These are phyloP conservation scores for Diaporthe vexans DNA, from an alignment of 2,329 filamentous ascomycete species.

Conservation along the genomic window DNA sequence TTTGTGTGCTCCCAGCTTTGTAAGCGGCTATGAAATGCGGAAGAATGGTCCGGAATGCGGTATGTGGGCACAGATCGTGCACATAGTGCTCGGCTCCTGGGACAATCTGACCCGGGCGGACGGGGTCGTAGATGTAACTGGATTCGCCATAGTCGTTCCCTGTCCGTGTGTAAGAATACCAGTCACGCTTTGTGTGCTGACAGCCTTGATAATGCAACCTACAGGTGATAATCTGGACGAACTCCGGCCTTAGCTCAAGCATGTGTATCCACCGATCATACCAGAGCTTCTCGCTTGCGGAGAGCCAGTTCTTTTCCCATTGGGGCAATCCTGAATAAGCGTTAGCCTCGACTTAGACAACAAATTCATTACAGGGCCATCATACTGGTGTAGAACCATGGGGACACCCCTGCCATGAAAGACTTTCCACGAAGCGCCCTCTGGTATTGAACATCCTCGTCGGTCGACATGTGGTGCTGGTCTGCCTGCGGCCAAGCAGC, in stretches of 20 bases:
- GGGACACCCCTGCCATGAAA: conserved; percentile 64
- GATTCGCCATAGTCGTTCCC: conserved; percentile 73
- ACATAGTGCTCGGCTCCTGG: conserved; percentile 63
- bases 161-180: conserved; percentile 37
- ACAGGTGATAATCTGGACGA: conserved; percentile 70
- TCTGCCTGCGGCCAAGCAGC: conserved; percentile 62
- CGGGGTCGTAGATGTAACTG: conserved; percentile 68
- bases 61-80: conserved; percentile 58
- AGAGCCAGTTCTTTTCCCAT: conserved; percentile 69
- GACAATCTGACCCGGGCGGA: conserved; percentile 56
- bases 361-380: conserved; percentile 54
- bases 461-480: conserved; percentile 54
- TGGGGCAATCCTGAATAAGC: conserved; percentile 34
- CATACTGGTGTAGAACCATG: conserved; percentile 58
- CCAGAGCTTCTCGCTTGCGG: conserved; percentile 67
- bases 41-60: conserved; percentile 62
- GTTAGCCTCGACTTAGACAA: conserved; percentile 60
- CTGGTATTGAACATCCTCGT: conserved; percentile 56
- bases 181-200: conserved; percentile 2
- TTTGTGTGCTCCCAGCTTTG: conserved; percentile 57
- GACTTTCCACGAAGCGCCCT: conserved; percentile 55
- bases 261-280: conserved; percentile 69
- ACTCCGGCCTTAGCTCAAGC: conserved; percentile 62
- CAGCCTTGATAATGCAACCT: conserved; percentile 26
- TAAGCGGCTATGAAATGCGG: conserved; percentile 65